Percentiles rank a stretch among this genome's conserved stretches.
phyloP scores from a whole-genome alignment of 2,329 filamentous ascomycete genomes.

The Elsinoe fawcettii region DNA sequence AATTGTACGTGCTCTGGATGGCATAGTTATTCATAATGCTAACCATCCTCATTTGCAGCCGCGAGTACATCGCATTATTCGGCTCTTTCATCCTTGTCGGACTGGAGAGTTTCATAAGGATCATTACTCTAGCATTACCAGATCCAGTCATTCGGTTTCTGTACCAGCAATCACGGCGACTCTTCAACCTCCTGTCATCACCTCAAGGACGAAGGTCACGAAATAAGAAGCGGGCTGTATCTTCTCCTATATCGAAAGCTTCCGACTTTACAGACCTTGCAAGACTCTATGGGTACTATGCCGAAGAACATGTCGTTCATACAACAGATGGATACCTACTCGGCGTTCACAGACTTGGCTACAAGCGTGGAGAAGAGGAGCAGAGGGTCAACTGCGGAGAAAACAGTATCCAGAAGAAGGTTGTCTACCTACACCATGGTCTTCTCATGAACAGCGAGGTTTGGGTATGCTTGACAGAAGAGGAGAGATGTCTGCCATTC shows the following conservation, averaged over 20 bases:
- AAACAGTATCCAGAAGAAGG: constrained; percentile 65
- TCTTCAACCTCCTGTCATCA: constrained; percentile 74
- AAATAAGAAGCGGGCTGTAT: constrained; percentile 46
- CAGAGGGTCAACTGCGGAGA: constrained; percentile 65
- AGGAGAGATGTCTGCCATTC: constrained; percentile 79
- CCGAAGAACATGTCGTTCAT: constrained; percentile 93
- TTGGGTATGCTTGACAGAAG: constrained; percentile 88
- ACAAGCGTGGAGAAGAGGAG: constrained; percentile 74
- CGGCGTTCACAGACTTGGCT: constrained; percentile 79
- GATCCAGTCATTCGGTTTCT: constrained; percentile 71
- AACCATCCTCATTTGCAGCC: constrained; percentile 38
- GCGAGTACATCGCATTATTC: constrained; percentile 80
- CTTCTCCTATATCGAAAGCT: constrained; percentile 64
- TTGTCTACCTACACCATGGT: constrained; percentile 91
- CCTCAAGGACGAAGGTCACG: constrained; percentile 61
- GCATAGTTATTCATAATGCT: constrained; percentile 15
- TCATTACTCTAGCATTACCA: constrained; percentile 81
- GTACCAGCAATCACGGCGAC: constrained; percentile 70
- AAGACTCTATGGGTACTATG: constrained; percentile 79
- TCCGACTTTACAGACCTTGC: constrained; percentile 94
- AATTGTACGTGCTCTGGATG: constrained; percentile 23
- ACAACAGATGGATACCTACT: constrained; percentile 90
- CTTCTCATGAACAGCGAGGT: constrained; percentile 98
- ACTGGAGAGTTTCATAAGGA: constrained; percentile 72
- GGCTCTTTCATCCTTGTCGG: constrained; percentile 75